phyloP scores from a whole-genome alignment of 495 filamentous ascomycete species.

The Penicillium nucicola region DNA sequence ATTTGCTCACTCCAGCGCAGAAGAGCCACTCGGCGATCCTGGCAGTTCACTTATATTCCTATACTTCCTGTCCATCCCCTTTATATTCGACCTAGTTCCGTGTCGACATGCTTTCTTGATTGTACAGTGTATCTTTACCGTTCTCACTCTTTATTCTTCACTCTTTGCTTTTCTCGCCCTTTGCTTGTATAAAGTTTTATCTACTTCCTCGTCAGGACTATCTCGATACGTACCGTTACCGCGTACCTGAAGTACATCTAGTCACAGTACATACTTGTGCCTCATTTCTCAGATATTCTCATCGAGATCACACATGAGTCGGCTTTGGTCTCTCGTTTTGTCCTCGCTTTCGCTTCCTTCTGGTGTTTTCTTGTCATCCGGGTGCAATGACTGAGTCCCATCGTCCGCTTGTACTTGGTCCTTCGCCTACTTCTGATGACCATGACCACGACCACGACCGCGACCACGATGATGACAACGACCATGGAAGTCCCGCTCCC shows the following conservation, averaged over 20 bases:
- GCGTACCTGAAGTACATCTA: neutral
- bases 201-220: too few species aligned
- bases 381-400: slow-evolving; percentile 26
- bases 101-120: neutral
- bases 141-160: too few species aligned
- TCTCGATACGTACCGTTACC: too few species aligned
- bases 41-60: too few species aligned
- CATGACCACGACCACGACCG: slow-evolving; percentile 8
- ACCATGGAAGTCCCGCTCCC: slow-evolving; percentile 12
- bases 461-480: slow-evolving; percentile 11
- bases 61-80: too few species aligned
- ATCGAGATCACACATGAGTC: too few species aligned
- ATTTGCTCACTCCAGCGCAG: neutral
- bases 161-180: neutral
- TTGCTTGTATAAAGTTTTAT: neutral
- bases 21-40: too few species aligned
- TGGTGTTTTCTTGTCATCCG: neutral
- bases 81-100: neutral
- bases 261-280: neutral
- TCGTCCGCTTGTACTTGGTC: slow-evolving; percentile 25
- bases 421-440: slow-evolving; percentile 24
- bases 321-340: too few species aligned
- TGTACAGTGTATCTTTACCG: neutral
- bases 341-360: too few species aligned
- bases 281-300: too few species aligned